Base-by-base conservation (phyloP, 106 monocot species). In the Dioscorea zingiberensis region DNA sequence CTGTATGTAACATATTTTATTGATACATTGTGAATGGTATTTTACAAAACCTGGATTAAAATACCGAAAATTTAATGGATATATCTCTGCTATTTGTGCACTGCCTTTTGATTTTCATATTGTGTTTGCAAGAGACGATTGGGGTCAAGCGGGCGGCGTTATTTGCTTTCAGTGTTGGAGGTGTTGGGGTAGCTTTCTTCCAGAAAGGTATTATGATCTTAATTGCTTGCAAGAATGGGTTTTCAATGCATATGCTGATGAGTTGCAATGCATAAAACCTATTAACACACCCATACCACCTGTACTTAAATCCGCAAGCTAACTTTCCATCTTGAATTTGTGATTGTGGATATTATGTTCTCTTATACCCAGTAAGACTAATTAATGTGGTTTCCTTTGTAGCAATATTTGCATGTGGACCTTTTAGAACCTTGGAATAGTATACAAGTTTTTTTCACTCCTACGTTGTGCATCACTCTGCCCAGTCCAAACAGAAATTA, bases 121-220 rank as follows among this genome's bases (percentile, higher is more conserved):
- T 93, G 82, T 93, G 71, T 83, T 88, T 93, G 93, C 88, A 88
- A 93, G 85, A 93, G 78, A 59, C 77, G 46, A 44, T 49, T 78
- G 78, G 17, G 78, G 72, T 66, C 67, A 79, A 71, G 75, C 47
- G 74, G 75, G 62, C n/a, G 60, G 47, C 63, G 29, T 30, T 58
- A 27, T 69, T 73, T 23, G 46, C 68, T 47, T 74, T 47, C 47
- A 29, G 11, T 58, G 48, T 10, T 64, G 47, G 7, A 64, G 64
- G 45, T 44, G 64, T 47, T 22, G 23, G n/a, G 22, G 24, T 22
- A 47, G 18, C 22, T 7, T 21, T 47, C 23, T 22, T 64, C 1
- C 5, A 21, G 24, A 24, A 45, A 64, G 64, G 64, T 64, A 64
- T 47, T 47, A 47, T 10, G 18, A 21, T 13, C 16, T 64, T 21